phyloP scores from a whole-genome alignment of 1,284 basidiomycete genomes.

The Tilletia horrida region DNA sequence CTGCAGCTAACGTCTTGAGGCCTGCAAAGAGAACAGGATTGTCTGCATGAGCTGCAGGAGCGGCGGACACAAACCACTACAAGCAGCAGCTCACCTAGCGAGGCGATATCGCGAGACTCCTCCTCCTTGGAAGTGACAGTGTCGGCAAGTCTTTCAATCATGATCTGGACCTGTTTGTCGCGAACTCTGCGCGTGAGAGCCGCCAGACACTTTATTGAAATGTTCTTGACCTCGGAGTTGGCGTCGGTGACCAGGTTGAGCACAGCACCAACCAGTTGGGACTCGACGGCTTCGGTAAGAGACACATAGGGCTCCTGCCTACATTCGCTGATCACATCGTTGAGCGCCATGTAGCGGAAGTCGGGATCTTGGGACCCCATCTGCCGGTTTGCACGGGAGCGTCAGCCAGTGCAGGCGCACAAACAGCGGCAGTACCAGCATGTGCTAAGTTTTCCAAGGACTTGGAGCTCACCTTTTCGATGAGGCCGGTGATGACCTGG shows the following conservation, averaged over 20 bases:
- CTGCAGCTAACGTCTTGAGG: constrained; percentile 87
- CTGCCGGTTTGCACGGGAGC: constrained; percentile 10
- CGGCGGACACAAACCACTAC: too few relatives aligned
- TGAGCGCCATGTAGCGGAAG: constrained; percentile 52
- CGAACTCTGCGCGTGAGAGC: constrained; percentile 81
- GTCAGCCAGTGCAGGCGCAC: background rate
- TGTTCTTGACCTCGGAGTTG: constrained; percentile 97
- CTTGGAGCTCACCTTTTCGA: constrained; percentile 51
- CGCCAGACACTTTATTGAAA: constrained; percentile 86
- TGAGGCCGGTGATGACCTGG: constrained; percentile 37
- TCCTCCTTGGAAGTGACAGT: constrained; percentile 81
- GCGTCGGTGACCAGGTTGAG: constrained; percentile 81
- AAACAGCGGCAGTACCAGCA: background rate
- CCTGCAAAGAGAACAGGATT: constrained; percentile 57
- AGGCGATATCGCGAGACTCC: constrained; percentile 86
- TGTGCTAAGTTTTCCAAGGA: background rate
- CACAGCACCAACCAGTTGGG: constrained; percentile 73
- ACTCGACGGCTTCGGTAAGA: constrained; percentile 60
- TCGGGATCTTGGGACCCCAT: constrained; percentile 52
- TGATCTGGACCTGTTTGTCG: constrained; percentile 74
- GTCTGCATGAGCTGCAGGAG: background rate
- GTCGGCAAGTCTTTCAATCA: constrained; percentile 80
- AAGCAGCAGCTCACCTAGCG: constrained; percentile 62
- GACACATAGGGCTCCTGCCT: constrained; percentile 34
- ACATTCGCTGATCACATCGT: constrained; percentile 43